Percentiles rank a stretch among this genome's conserved stretches.
Evolutionary conservation across 1,284 basidiomycete genomes (phyloP).

Genomic region (Heliocybe sulcata): DNA sequence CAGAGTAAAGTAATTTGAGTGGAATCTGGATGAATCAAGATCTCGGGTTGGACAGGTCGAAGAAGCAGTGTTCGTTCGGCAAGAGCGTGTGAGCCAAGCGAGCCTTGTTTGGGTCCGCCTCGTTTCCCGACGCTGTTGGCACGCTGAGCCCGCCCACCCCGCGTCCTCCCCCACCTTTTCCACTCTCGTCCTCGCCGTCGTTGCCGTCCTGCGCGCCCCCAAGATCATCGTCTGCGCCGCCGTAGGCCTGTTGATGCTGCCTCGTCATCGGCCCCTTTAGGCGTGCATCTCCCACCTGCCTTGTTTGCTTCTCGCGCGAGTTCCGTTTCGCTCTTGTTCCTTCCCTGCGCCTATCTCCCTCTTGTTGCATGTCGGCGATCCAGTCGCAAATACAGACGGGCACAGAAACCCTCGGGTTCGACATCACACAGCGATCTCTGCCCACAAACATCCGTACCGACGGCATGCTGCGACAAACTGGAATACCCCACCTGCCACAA

Average conservation of each 20-base stretch:
- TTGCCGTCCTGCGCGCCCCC: not conserved
- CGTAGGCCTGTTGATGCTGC: not conserved
- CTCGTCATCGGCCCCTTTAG: not conserved
- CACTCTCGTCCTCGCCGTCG: not conserved
- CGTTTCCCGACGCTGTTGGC: constrained; percentile 2
- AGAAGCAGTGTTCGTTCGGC: not conserved
- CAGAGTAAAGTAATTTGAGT: too few relatives aligned
- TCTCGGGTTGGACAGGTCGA: not conserved
- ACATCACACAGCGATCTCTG: constrained; percentile 22
- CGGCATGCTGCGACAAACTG: constrained; percentile 33
- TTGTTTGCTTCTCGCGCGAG: constrained; percentile 4
- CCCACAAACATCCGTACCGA: constrained; percentile 24
- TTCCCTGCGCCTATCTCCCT: not conserved
- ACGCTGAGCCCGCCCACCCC: not conserved
- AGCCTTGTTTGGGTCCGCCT: constrained; percentile 1
- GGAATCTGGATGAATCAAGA: not conserved
- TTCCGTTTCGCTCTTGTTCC: constrained; percentile 5
- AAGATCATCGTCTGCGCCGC: not conserved
- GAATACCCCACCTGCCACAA: constrained; percentile 32
- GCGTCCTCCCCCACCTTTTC: not conserved
- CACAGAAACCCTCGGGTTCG: not conserved
- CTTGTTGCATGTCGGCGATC: constrained; percentile 2
- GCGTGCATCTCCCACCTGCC: not conserved
- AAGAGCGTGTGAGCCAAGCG: constrained; percentile 1
- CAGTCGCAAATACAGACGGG: constrained; percentile 1